Evolutionary conservation across 768 basidiomycete species (phyloP).

Genomic region (Leccinum olivaceopallidum): DNA sequence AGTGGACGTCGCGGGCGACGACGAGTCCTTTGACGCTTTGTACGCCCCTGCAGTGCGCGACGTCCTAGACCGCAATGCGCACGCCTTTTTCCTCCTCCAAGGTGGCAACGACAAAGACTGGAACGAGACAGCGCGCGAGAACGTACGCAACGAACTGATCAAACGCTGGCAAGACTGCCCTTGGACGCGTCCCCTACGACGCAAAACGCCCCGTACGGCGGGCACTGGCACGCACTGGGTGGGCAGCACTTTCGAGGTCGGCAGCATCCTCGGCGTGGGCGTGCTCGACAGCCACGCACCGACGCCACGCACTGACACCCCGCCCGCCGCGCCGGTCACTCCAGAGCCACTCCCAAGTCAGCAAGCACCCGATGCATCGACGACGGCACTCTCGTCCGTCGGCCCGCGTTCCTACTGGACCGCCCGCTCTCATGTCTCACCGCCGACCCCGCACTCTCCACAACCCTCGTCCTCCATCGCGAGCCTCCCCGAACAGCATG

Average conservation of each 20-base stretch:
- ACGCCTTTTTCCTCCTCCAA: slow-evolving; percentile 58
- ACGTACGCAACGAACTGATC: slow-evolving; percentile 56
- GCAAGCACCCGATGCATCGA: slow-evolving; percentile 17
- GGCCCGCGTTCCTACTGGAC: slow-evolving; percentile 26
- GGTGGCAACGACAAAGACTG: slow-evolving; percentile 71
- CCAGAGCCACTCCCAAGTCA: slow-evolving; percentile 4
- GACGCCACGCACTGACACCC: neutral
- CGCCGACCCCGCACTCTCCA: slow-evolving; percentile 10
- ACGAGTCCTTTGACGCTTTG: slow-evolving; percentile 36
- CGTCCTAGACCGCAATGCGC: slow-evolving; percentile 57
- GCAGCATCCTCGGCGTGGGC: slow-evolving; percentile 71
- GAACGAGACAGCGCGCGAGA: slow-evolving; percentile 54
- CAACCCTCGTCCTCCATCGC: slow-evolving; percentile 15
- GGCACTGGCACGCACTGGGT: slow-evolving; percentile 50
- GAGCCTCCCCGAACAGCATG: slow-evolving; percentile 17
- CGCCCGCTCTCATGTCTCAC: slow-evolving; percentile 19
- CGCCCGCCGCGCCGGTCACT: neutral
- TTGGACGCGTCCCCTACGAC: slow-evolving; percentile 53
- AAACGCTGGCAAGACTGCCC: slow-evolving; percentile 64
- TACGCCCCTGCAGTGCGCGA: slow-evolving; percentile 35
- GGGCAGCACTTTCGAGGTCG: slow-evolving; percentile 76
- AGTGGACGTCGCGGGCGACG: slow-evolving; percentile 23
- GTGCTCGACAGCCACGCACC: slow-evolving; percentile 40
- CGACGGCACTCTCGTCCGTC: slow-evolving; percentile 21
- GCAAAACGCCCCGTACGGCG: slow-evolving; percentile 11